Evolutionary conservation across 805 yeast genomes (phyloP).

Genomic region (Dipodascopsis uninucleata): DNA sequence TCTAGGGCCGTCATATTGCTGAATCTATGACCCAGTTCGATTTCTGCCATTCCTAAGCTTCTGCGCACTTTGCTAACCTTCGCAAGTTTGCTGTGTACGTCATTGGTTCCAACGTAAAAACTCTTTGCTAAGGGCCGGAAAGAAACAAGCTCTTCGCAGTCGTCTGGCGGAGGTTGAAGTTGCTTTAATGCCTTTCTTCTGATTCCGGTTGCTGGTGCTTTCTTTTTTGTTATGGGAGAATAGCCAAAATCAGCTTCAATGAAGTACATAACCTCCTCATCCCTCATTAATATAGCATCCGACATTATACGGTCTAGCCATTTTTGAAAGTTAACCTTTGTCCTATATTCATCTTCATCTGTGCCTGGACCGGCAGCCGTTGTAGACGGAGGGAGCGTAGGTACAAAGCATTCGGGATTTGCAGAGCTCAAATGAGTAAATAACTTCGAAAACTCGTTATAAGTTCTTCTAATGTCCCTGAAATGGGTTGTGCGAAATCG

Average conservation of each 20-base stretch:
- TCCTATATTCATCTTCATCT: conserved; percentile 66
- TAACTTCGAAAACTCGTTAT: conserved; percentile 68
- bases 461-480: conserved; percentile 75
- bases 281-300: conserved; percentile 78
- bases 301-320: conserved; percentile 77
- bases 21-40: conserved; percentile 45
- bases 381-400: conserved; percentile 71
- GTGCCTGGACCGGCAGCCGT: conserved; percentile 82
- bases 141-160: conserved; percentile 70
- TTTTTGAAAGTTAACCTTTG: conserved; percentile 60
- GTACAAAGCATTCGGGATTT: conserved; percentile 88
- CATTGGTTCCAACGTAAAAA: conserved; percentile 56
- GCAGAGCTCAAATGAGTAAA: conserved; percentile 75
- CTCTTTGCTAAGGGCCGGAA: conserved; percentile 85
- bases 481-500: conserved; percentile 67
- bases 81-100: conserved; percentile 54
- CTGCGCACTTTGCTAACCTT: conserved; percentile 47
- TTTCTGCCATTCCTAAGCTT: conserved; percentile 54
- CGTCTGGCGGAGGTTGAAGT: conserved; percentile 87
- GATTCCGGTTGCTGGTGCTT: conserved; percentile 76
- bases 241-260: conserved; percentile 72
- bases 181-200: conserved; percentile 89
- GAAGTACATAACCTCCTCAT: conserved; percentile 83
- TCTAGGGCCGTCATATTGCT: conserved; percentile 45
- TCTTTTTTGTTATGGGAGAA: conserved; percentile 56